Conservation (phyloP, 1,139 yeast genomes). For the Arxiozyma bovina region DNA sequence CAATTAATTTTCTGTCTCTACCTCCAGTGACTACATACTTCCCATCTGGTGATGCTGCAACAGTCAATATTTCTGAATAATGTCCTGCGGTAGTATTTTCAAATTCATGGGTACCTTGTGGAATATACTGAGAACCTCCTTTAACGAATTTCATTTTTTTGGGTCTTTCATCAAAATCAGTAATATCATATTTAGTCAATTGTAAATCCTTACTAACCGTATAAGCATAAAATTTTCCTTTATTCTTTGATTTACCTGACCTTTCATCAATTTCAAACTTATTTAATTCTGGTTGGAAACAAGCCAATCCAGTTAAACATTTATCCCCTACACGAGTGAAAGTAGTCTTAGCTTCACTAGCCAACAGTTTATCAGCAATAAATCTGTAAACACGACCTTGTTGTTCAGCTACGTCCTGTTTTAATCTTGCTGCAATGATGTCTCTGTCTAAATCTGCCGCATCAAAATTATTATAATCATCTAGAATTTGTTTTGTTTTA, state of each 20-base stretch:
- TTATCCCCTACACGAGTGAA: slow-evolving; percentile 53
- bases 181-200: slow-evolving; percentile 69
- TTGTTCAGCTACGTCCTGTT: slow-evolving; percentile 81
- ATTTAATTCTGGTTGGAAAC: slow-evolving; percentile 31
- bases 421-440: slow-evolving; percentile 68
- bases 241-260: slow-evolving; percentile 16
- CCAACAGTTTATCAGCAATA: slow-evolving; percentile 44
- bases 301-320: slow-evolving; percentile 39
- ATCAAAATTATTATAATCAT: slow-evolving; percentile 58
- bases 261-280: slow-evolving; percentile 20
- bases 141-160: slow-evolving; percentile 52
- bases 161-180: slow-evolving; percentile 44
- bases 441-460: slow-evolving; percentile 91
- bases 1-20: slow-evolving; percentile 63
- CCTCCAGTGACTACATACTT: slow-evolving; percentile 88
- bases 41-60: slow-evolving; percentile 85
- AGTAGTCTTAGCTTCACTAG: slow-evolving; percentile 36
- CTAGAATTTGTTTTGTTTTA: slow-evolving; percentile 17
- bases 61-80: slow-evolving; percentile 61
- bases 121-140: slow-evolving; percentile 51
- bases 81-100: slow-evolving; percentile 48
- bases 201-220: slow-evolving; percentile 79
- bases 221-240: slow-evolving; percentile 44
- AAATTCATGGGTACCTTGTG: slow-evolving; percentile 36
- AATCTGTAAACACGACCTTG: slow-evolving; percentile 75